A percentile compares a stretch with the other conserved stretches of the same genome.
Conservation (phyloP, 176 grass and related monocot genomes). For the Guadua angustifolia region DNA sequence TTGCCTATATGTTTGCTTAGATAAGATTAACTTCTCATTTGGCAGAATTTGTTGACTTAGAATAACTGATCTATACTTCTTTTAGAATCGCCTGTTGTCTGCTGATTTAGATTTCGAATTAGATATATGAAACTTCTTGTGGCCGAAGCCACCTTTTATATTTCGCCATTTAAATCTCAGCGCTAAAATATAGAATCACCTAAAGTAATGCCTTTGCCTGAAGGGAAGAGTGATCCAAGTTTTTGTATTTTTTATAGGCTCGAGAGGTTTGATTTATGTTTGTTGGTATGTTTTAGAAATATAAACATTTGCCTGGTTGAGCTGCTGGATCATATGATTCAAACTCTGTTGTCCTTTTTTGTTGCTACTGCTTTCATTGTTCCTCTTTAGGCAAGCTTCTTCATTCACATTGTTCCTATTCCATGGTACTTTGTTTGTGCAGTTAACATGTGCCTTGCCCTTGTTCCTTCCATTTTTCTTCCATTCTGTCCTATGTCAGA, state of each 20-base stretch:
- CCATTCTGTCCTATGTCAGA: neutral
- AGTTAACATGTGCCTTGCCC: neutral
- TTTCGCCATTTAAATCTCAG: neutral
- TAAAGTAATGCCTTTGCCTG: neutral
- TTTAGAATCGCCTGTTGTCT: neutral
- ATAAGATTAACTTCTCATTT: neutral
- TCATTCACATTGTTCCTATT: neutral
- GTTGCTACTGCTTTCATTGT: neutral
- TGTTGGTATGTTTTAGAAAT: neutral
- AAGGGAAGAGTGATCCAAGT: neutral
- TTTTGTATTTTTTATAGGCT: neutral
- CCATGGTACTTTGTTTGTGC: conserved; percentile 9
- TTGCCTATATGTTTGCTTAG: neutral
- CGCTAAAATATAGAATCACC: neutral
- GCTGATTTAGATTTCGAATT: neutral
- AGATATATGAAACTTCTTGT: neutral
- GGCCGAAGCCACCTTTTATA: neutral
- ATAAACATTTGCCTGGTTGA: neutral
- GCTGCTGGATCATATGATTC: neutral
- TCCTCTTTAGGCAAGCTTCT: neutral
- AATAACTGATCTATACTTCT: neutral
- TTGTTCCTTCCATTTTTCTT: neutral
- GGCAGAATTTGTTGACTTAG: neutral
- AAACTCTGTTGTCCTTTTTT: neutral
- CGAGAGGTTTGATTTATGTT: neutral